Evolutionary conservation across 345 rosid species (phyloP), one percentile per base, ranked within the genome.

Genomic region (Gossypium bickii): DNA sequence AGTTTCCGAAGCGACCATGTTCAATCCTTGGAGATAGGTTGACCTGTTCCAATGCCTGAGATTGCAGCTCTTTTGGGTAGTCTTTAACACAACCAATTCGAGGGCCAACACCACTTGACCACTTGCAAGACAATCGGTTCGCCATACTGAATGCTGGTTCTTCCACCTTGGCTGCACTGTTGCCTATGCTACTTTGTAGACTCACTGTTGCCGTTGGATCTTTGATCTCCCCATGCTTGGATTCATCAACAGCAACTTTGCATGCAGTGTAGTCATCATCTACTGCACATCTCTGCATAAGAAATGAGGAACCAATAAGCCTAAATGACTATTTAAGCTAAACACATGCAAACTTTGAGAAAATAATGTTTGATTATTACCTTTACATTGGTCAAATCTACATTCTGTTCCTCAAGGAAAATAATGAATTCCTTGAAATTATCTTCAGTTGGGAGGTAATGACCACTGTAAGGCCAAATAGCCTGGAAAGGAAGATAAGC

Each of bases 401-500:
- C 64, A 25, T 60, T 25, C 41, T 60, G 64, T 60, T 60, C 64
- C 64, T 25, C 64, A 12, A 60, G 64, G 64, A 60, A 60, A 60
- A 25, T 12, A 6, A 60, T 60, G 64, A 60, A 60, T 25, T 60
- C 64, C 41, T 60, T 60, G 64, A 60, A 60, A 27, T 60, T 60
- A 25, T 60, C 64, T 25, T 60, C 64, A 60, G 64, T 60, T 60
- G 64, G 64, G 41, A 60, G 64, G 64, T 60, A 60, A 60, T 60
- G 64, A 60, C 64, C 64, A 25, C 64, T 60, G 41, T 60, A 60
- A 25, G 41, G 64, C 64, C 64, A 60, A 60, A 60, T 60, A 27
- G 64, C 64, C 41, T 60, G 41, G 41, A 25, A 25, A 60, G 41
- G 34, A 13, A 25, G 41, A 60, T 2, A 12, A 24, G 51, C 11